These are phyloP conservation scores for Actinomucor elegans DNA, from an alignment of 371 early-diverging fungal genomes.

Conservation along the genomic window DNA sequence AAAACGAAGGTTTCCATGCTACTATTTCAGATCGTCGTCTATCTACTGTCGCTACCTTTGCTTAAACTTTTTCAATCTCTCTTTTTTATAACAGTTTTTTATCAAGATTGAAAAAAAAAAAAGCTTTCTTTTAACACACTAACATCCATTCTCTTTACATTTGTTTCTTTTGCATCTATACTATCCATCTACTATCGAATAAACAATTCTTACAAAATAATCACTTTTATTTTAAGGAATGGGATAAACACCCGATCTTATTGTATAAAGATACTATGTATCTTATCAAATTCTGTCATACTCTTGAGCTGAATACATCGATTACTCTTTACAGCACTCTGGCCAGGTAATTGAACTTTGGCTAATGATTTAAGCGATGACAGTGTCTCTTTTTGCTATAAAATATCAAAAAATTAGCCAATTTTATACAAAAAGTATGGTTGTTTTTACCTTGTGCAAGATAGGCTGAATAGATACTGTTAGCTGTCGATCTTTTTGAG, in stretches of 20 bases:
- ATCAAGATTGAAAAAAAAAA: neutral
- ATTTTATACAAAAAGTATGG: neutral
- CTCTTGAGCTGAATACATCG: slow-evolving; percentile 28
- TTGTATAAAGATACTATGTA: slow-evolving; percentile 28
- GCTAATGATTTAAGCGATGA: slow-evolving; percentile 31
- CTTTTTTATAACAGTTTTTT: neutral
- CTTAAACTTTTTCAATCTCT: slow-evolving; percentile 9
- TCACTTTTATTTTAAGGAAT: neutral
- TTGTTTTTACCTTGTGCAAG: too few species aligned
- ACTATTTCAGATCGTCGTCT: slow-evolving; percentile 9
- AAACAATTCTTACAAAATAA: too few species aligned
- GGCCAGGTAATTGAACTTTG: slow-evolving; percentile 32
- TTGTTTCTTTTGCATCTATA: neutral
- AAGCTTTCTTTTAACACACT: neutral
- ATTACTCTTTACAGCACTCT: neutral
- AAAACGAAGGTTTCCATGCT: slow-evolving; percentile 5
- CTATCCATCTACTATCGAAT: neutral
- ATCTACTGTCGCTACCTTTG: slow-evolving; percentile 23
- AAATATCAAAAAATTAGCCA: neutral
- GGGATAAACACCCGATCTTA: too few species aligned
- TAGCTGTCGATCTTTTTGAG: slow-evolving; percentile 20
- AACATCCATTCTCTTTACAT: neutral
- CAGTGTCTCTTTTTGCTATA: neutral
- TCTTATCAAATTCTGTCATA: slow-evolving; percentile 32
- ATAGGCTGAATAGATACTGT: too few species aligned